Conservation (phyloP, 768 basidiomycete genomes). For the Tricholoma sp. region DNA sequence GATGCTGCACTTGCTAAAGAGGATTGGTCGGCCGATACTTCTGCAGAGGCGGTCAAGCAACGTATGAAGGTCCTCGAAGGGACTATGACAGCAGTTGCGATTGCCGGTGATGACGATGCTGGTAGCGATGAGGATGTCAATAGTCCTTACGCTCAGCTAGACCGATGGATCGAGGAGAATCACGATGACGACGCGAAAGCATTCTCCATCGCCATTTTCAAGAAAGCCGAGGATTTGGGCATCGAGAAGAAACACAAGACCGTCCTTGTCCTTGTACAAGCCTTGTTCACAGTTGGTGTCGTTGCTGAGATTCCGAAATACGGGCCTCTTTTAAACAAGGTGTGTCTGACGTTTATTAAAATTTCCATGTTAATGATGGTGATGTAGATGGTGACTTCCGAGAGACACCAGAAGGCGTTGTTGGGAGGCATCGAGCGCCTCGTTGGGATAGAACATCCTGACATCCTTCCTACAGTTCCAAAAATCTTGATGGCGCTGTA, state of each 20-base stretch:
- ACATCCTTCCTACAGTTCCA: conserved; percentile 66
- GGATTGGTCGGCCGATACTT: conserved; percentile 92
- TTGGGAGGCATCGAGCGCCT: conserved; percentile 90
- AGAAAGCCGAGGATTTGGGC: conserved; percentile 86
- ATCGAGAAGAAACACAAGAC: conserved; percentile 95
- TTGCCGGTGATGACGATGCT: conserved; percentile 65
- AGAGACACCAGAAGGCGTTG: conserved; percentile 94
- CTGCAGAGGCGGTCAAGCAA: conserved; percentile 80
- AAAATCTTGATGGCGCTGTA: conserved; percentile 95
- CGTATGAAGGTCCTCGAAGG: conserved; percentile 70
- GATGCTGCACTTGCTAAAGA: conserved; percentile 60
- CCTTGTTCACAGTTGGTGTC: conserved; percentile 74
- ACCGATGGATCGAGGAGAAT: conserved; percentile 80
- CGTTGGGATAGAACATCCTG: conserved; percentile 70
- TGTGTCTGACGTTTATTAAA: conserved; percentile 26
- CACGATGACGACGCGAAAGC: conserved; percentile 44
- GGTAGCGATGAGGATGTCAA: conserved; percentile 85
- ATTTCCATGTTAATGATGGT: conserved; percentile 5
- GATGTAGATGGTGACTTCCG: conserved; percentile 75
- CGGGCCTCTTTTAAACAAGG: conserved; percentile 71
- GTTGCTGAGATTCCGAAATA: conserved; percentile 61
- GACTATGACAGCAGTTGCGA: conserved; percentile 45
- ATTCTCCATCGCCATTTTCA: conserved; percentile 65
- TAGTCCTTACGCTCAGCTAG: conserved; percentile 81
- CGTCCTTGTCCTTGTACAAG: conserved; percentile 75